Conservation (phyloP, 2,329 filamentous ascomycete genomes). For the Fusarium redolens region DNA sequence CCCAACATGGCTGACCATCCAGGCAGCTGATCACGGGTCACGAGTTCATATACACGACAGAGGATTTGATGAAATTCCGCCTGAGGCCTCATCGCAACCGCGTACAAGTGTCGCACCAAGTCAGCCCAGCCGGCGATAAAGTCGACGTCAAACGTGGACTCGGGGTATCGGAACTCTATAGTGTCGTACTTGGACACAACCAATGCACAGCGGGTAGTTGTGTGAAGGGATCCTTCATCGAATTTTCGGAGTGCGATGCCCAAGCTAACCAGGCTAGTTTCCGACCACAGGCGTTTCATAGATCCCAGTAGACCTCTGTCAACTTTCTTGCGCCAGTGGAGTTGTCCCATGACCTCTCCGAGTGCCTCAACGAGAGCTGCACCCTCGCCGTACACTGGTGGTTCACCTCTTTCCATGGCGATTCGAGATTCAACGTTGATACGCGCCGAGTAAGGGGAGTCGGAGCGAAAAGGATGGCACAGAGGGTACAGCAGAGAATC, state of each 20-base stretch:
- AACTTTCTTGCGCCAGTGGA: slow-evolving; percentile 20
- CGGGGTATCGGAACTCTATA: slow-evolving; percentile 46
- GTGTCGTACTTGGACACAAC: slow-evolving; percentile 43
- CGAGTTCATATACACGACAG: slow-evolving; percentile 39
- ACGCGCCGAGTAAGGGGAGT: slow-evolving; percentile 30
- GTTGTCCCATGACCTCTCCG: not conserved
- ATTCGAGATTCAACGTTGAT: slow-evolving; percentile 36
- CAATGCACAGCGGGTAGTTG: slow-evolving; percentile 40
- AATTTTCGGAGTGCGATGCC: slow-evolving; percentile 36
- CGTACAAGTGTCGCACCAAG: slow-evolving; percentile 40
- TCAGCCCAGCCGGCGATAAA: slow-evolving; percentile 43
- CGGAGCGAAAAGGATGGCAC: slow-evolving; percentile 39
- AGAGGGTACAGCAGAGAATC: slow-evolving; percentile 36
- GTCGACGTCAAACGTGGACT: slow-evolving; percentile 41
- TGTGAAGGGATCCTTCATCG: slow-evolving; percentile 36
- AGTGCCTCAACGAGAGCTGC: slow-evolving; percentile 8
- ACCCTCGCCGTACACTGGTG: slow-evolving; percentile 19
- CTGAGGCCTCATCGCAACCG: slow-evolving; percentile 29
- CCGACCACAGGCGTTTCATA: slow-evolving; percentile 36
- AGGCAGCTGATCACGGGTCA: slow-evolving; percentile 29
- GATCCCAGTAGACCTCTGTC: slow-evolving; percentile 8
- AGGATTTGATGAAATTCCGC: slow-evolving; percentile 32
- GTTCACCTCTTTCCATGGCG: slow-evolving; percentile 10
- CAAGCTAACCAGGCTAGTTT: slow-evolving; percentile 14
- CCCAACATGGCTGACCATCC: slow-evolving; percentile 37